Evolutionary conservation across 2,329 filamentous ascomycete species (phyloP).

Genomic region (Claviceps digitariae): DNA sequence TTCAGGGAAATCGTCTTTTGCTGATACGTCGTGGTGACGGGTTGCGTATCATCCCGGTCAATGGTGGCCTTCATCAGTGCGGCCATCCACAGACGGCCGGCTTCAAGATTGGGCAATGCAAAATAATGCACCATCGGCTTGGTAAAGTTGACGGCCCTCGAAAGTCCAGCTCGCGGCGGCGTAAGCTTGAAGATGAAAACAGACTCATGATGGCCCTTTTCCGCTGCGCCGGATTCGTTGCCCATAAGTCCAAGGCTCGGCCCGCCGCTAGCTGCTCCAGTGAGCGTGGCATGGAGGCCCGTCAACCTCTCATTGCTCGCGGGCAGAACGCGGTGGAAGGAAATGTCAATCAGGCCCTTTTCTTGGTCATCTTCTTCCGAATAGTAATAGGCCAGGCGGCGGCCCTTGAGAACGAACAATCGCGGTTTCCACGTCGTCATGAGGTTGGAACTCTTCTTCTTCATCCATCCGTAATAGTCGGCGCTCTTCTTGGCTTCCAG

Average conservation of each 20-base stretch:
- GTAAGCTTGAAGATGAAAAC: conserved; percentile 98
- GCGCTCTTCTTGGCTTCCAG: conserved; percentile 72
- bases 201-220: conserved; percentile 46
- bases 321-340: conserved; percentile 89
- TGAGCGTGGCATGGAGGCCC: conserved; percentile 81
- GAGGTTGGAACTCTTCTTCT: conserved; percentile 90
- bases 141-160: conserved; percentile 89
- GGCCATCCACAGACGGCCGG: conserved; percentile 94
- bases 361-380: conserved; percentile 85
- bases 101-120: conserved; percentile 77
- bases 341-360: conserved; percentile 93
- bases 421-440: conserved; percentile 98
- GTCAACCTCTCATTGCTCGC: conserved; percentile 86
- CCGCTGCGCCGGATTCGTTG: conserved; percentile 22
- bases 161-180: conserved; percentile 74
- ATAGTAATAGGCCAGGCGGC: conserved; percentile 91
- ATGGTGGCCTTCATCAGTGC: conserved; percentile 98
- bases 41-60: conserved; percentile 69
- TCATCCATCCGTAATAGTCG: conserved; percentile 99
- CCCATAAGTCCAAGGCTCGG: conserved; percentile 43
- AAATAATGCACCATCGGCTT: conserved; percentile 97
- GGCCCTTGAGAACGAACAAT: conserved; percentile 86
- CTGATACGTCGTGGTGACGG: conserved; percentile 84
- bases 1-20: conserved; percentile 90
- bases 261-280: conserved; percentile 54